phyloP scores from a whole-genome alignment of 1,284 basidiomycete species.

The Heterobasidion annosum region DNA sequence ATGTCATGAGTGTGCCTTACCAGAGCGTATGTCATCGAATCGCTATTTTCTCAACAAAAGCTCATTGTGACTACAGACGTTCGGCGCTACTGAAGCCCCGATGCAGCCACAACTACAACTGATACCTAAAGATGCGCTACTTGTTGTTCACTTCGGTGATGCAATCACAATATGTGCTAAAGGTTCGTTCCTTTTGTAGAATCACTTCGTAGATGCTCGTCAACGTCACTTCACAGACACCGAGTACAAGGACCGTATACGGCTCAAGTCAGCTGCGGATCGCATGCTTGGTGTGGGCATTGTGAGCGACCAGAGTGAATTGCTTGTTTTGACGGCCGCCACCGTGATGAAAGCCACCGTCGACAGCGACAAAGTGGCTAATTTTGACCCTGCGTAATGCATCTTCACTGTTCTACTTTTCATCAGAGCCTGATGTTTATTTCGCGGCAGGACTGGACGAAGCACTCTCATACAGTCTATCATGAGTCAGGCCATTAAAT shows the following conservation, averaged over 20 bases:
- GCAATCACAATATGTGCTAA: conserved; percentile 63
- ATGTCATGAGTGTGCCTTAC: conserved; percentile 56
- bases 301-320: conserved; percentile 35
- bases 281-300: conserved; percentile 64
- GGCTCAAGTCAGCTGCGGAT: conserved; percentile 58
- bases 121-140: conserved; percentile 43
- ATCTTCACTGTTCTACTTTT: not conserved
- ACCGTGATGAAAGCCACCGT: conserved; percentile 59
- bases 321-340: conserved; percentile 57
- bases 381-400: conserved; percentile 50
- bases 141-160: conserved; percentile 67
- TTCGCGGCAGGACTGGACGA: conserved; percentile 39
- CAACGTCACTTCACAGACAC: conserved; percentile 39
- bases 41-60: not conserved
- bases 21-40: conserved; percentile 49
- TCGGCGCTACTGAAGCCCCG: conserved; percentile 47
- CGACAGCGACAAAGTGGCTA: conserved; percentile 50
- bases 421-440: not conserved
- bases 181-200: conserved; percentile 25
- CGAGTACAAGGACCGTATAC: conserved; percentile 61
- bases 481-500: conserved; percentile 84
- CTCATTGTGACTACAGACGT: conserved; percentile 34
- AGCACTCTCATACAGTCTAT: conserved; percentile 72
- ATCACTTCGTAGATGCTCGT: not conserved
- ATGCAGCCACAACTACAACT: conserved; percentile 61